Evolutionary conservation across 176 grass and related monocot genomes (phyloP).

Genomic region (Oryza australiensis): DNA sequence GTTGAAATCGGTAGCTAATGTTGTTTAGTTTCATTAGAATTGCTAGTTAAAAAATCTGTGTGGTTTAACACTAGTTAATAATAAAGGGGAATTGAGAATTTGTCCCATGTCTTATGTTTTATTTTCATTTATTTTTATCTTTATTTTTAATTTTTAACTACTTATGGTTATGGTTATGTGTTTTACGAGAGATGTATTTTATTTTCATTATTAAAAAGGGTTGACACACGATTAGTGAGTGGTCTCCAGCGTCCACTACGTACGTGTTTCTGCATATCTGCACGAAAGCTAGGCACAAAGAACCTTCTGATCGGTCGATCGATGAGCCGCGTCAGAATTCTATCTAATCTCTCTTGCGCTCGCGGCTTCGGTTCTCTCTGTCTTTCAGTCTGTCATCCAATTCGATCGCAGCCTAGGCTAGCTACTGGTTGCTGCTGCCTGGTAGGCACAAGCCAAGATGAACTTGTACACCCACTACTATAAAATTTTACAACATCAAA

Average conservation of each 20-base stretch:
- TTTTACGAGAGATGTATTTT: too few species aligned
- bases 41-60: too few species aligned
- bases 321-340: background rate
- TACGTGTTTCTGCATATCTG: background rate
- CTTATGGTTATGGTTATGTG: too few species aligned
- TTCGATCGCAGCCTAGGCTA: slow-evolving; percentile 21
- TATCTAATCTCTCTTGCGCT: background rate
- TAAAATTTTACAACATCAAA: slow-evolving; percentile 1
- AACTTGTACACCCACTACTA: slow-evolving; percentile 25
- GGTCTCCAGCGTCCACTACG: slow-evolving; percentile 8
- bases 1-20: too few species aligned
- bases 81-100: too few species aligned
- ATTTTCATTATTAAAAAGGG: too few species aligned
- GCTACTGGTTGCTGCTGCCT: background rate
- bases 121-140: too few species aligned
- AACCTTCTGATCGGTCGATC: background rate
- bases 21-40: too few species aligned
- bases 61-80: too few species aligned
- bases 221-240: background rate
- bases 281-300: background rate
- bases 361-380: slow-evolving; percentile 40
- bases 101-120: too few species aligned
- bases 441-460: slow-evolving; percentile 22
- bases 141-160: too few species aligned
- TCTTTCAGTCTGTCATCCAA: background rate